Evolutionary conservation across 1,284 basidiomycete species (phyloP).

Genomic region (Pascua guehoae): DNA sequence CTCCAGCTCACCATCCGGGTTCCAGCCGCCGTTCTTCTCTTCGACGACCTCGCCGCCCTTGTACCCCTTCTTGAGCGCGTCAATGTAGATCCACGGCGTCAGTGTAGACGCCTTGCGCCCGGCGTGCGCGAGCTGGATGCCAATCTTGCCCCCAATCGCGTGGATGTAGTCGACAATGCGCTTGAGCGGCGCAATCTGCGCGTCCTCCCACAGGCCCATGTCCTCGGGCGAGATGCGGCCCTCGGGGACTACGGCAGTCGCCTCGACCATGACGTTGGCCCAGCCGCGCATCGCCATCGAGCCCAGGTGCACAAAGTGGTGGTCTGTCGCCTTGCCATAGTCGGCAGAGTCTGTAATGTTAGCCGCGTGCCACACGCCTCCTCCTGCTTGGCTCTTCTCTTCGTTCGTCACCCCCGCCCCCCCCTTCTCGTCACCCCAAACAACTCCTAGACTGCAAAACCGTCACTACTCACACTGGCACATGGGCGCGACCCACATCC

Average conservation of each 20-base stretch:
- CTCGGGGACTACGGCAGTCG: slow-evolving; percentile 68
- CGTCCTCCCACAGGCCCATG: slow-evolving; percentile 68
- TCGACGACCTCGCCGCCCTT: slow-evolving; percentile 39
- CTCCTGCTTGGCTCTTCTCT: too few relatives aligned
- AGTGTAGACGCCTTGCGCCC: slow-evolving; percentile 67
- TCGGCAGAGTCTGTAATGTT: slow-evolving; percentile 59
- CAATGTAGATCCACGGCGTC: slow-evolving; percentile 57
- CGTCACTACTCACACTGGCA: slow-evolving; percentile 53
- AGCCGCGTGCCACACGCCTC: too few relatives aligned
- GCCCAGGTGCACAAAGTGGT: slow-evolving; percentile 72
- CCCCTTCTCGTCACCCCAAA: background rate
- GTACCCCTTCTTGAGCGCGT: slow-evolving; percentile 38
- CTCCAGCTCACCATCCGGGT: slow-evolving; percentile 51
- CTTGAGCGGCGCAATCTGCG: slow-evolving; percentile 64
- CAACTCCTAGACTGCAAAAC: background rate
- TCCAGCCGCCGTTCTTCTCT: slow-evolving; percentile 64
- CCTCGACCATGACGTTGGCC: slow-evolving; percentile 65
- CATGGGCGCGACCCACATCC: slow-evolving; percentile 59
- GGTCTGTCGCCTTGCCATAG: slow-evolving; percentile 67
- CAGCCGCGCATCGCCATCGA: slow-evolving; percentile 53
- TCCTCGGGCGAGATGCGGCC: slow-evolving; percentile 60
- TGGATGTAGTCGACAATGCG: slow-evolving; percentile 73
- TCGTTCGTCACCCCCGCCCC: background rate
- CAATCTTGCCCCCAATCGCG: slow-evolving; percentile 63
- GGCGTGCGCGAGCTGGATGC: slow-evolving; percentile 75